phyloP scores from a whole-genome alignment of 306 rosid genomes.

The Ceratonia siliqua region DNA sequence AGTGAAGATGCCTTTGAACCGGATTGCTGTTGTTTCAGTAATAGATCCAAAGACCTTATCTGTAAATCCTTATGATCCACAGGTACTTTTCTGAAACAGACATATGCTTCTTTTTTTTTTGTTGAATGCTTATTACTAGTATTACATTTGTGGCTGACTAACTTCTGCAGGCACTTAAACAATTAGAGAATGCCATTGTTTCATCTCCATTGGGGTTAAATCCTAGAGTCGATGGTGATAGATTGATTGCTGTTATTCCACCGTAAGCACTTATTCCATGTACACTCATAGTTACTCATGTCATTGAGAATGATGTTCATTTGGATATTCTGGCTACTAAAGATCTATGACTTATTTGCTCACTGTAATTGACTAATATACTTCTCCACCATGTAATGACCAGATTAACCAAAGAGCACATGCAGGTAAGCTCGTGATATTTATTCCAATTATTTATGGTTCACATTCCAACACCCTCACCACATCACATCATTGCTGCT shows the following conservation, averaged over 20 bases:
- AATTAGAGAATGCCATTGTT: slow-evolving; percentile 80
- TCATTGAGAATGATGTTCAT: slow-evolving; percentile 16
- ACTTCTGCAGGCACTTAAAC: slow-evolving; percentile 63
- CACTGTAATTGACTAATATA: slow-evolving; percentile 32
- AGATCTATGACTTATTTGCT: slow-evolving; percentile 7
- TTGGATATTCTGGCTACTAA: slow-evolving; percentile 26
- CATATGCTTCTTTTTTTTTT: background rate
- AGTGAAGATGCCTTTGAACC: slow-evolving; percentile 79
- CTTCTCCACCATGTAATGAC: slow-evolving; percentile 32
- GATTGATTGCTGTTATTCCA: slow-evolving; percentile 91
- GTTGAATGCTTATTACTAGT: slow-evolving; percentile 1
- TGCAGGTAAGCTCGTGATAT: slow-evolving; percentile 58
- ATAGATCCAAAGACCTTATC: slow-evolving; percentile 82
- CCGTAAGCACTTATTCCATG: slow-evolving; percentile 60
- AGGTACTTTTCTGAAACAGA: slow-evolving; percentile 45
- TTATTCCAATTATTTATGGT: slow-evolving; percentile 16
- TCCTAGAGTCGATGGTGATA: slow-evolving; percentile 83
- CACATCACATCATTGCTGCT: background rate
- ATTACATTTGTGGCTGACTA: slow-evolving; percentile 26
- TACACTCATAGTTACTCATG: slow-evolving; percentile 13
- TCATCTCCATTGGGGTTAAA: slow-evolving; percentile 85
- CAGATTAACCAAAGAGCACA: slow-evolving; percentile 94
- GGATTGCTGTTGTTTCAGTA: slow-evolving; percentile 86
- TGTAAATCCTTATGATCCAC: slow-evolving; percentile 79
- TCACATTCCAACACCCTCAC: background rate